Conservation (phyloP, 257 asterid species). For the Eustoma russellianum region DNA sequence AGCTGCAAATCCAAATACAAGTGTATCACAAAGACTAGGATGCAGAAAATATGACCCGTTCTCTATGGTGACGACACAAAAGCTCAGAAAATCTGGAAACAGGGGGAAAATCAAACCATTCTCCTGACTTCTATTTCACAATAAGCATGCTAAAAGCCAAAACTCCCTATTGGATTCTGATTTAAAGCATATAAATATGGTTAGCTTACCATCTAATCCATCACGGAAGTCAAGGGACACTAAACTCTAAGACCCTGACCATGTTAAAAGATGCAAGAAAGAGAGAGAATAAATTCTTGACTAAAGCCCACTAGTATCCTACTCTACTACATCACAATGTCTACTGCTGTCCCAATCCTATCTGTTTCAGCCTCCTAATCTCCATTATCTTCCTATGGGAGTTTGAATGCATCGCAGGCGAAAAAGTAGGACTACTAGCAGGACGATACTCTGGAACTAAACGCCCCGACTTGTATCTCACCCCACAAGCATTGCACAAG, state of each 20-base stretch:
- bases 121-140: neutral
- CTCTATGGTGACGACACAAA: too few relatives aligned
- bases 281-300: constrained; percentile 11
- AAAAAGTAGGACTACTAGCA: constrained; percentile 70
- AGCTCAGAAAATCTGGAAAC: too few relatives aligned
- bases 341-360: constrained; percentile 17
- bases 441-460: constrained; percentile 90
- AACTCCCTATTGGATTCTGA: constrained; percentile 30
- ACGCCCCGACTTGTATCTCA: constrained; percentile 81
- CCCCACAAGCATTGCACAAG: constrained; percentile 88
- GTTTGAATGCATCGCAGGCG: constrained; percentile 55
- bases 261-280: constrained; percentile 15
- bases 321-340: constrained; percentile 40
- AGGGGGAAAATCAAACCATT: too few relatives aligned
- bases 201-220: constrained; percentile 22
- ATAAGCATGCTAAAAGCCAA: constrained; percentile 8
- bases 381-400: constrained; percentile 80
- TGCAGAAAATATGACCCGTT: too few relatives aligned
- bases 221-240: constrained; percentile 19
- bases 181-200: constrained; percentile 18
- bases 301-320: constrained; percentile 37
- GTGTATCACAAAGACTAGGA: too few relatives aligned
- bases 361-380: constrained; percentile 69
- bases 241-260: constrained; percentile 33
- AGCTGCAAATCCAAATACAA: too few relatives aligned